Base-by-base conservation (phyloP, 441 rosid species). In the Bocquillonia castaneifolia region DNA sequence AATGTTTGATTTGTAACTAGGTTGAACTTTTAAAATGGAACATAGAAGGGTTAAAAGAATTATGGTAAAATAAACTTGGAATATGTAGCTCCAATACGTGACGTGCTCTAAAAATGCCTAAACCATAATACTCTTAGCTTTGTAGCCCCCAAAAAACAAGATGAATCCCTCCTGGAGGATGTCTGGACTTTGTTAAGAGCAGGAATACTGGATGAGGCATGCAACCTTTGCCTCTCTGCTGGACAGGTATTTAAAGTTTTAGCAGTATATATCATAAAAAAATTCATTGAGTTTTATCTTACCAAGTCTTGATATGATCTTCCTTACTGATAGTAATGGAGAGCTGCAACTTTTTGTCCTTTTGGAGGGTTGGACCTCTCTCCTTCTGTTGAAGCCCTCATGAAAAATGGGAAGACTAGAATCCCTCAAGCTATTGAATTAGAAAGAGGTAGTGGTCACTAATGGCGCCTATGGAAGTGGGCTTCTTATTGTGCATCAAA, bases 401-500 rank as follows among this genome's bases (percentile, higher is more conserved):
- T 74, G 69, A 94, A 88, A 84, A 90, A 95, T 74, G 96, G 96
- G 72, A 86, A 85, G 75, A 88, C 78, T 72, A 84, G 91, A 77
- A 82, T 79, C 57, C 85, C 90, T 68, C 99, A 90, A 76, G 96
- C 99, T 73, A 82, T 90, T 72, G 99, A 95, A 80, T 83, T 87
- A 75, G 98, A 90, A 81, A 92, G 94, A 77, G 95, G 97, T 66
- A 80, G 92, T 74, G 98, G 92, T 71, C 86, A 78, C 76, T 98
- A 92, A 69, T 85, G 88, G 87, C 87, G 80, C 57, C 88, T 95
- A 48, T 89, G 98, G 98, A 95, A 88, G 80, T 95, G 99, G 99
- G 98, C 98, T 74, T 85, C 96, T 39, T 89, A 80, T 69, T 84
- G 95, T 82, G 91, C 98, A 54, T 90, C 99, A 74, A 97, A 95